Conservation (phyloP, 805 yeast species). For the Starmerella bacillaris region DNA sequence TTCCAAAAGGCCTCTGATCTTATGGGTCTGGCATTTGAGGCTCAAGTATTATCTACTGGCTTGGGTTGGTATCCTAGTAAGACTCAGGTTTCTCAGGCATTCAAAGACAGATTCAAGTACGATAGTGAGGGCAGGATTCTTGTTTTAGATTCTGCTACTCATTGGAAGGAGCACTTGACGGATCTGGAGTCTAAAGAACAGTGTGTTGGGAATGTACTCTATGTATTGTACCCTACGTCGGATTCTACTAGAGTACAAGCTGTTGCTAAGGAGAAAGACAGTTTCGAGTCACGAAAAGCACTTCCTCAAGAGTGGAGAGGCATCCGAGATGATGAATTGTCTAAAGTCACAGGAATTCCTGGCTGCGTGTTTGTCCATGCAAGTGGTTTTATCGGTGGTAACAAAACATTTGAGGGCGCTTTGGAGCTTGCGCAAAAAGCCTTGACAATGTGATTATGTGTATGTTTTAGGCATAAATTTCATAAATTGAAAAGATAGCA, state of each 20-base stretch:
- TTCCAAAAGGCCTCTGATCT: constrained; percentile 56
- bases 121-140: constrained; percentile 59
- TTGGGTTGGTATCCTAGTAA: constrained; percentile 86
- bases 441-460: neutral
- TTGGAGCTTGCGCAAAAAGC: constrained; percentile 45
- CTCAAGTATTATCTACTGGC: constrained; percentile 52
- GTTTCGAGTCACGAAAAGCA: constrained; percentile 72
- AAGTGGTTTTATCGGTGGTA: constrained; percentile 92
- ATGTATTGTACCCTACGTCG: constrained; percentile 68
- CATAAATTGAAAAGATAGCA: too few relatives aligned
- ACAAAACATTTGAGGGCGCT: constrained; percentile 61
- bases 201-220: constrained; percentile 36
- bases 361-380: constrained; percentile 90
- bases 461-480: too few relatives aligned
- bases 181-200: constrained; percentile 33
- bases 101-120: constrained; percentile 36
- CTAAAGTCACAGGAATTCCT: constrained; percentile 55
- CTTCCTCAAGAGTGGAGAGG: constrained; percentile 91
- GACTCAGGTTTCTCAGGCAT: constrained; percentile 52
- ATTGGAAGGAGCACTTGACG: constrained; percentile 86
- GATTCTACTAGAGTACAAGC: constrained; percentile 73
- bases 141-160: constrained; percentile 58
- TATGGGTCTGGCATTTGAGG: constrained; percentile 68
- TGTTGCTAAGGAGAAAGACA: constrained; percentile 59
- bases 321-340: constrained; percentile 70